Evolutionary conservation across 805 yeast species (phyloP).

Genomic region (Limtongia smithiae): DNA sequence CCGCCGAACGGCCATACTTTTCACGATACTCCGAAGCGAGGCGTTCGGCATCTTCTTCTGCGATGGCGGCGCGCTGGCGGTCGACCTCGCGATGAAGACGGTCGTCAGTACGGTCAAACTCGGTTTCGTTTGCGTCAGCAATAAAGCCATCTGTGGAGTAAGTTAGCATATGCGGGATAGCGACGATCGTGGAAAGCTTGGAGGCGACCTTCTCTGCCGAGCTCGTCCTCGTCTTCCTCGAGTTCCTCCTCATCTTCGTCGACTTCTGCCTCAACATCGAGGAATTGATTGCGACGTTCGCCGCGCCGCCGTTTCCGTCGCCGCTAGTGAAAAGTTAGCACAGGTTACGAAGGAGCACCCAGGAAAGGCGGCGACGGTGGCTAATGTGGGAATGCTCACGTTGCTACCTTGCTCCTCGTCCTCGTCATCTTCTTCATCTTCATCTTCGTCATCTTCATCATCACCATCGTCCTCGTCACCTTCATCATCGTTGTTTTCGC

Average conservation of each 20-base stretch:
- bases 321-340: slow-evolving; percentile 12
- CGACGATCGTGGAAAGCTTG: slow-evolving; percentile 39
- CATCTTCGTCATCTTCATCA: neutral
- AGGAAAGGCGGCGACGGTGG: too few relatives aligned
- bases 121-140: slow-evolving; percentile 57
- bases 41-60: slow-evolving; percentile 92
- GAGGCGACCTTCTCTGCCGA: slow-evolving; percentile 62
- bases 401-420: neutral
- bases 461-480: slow-evolving; percentile 2
- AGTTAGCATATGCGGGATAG: neutral
- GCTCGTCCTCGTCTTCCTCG: slow-evolving; percentile 93
- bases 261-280: slow-evolving; percentile 98
- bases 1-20: slow-evolving; percentile 82
- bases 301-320: slow-evolving; percentile 41
- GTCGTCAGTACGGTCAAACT: slow-evolving; percentile 52
- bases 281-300: slow-evolving; percentile 69
- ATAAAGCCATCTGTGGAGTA: slow-evolving; percentile 48
- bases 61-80: slow-evolving; percentile 76
- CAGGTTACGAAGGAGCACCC: too few relatives aligned
- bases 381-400: too few relatives aligned
- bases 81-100: slow-evolving; percentile 89
- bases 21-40: slow-evolving; percentile 89
- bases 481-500: too few relatives aligned
- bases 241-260: slow-evolving; percentile 95
- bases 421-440: slow-evolving; percentile 1